Evolutionary conservation across 164 flowering plant species (phyloP).

Genomic region (Aristolochia californica): DNA sequence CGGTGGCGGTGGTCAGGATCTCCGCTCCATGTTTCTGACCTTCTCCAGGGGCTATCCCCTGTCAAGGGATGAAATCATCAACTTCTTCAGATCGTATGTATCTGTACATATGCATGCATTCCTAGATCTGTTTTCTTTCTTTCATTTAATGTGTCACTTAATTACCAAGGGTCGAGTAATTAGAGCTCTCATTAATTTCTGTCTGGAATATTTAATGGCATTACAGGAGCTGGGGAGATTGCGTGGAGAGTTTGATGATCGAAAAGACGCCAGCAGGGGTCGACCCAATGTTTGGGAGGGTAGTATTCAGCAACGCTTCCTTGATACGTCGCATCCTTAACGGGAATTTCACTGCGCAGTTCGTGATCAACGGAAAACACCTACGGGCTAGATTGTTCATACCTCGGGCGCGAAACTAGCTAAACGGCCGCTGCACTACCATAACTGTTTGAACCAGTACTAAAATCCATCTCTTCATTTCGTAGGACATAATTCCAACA

Average conservation of each 20-base stretch:
- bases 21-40: constrained; percentile 9
- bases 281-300: constrained; percentile 7
- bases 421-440: no score
- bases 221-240: constrained; percentile 7
- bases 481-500: no score
- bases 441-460: no score
- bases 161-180: no score
- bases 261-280: constrained; percentile 1
- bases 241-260: not conserved
- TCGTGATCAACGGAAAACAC: constrained; percentile 6
- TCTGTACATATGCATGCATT: not conserved
- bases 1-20: not conserved
- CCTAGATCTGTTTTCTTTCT: not conserved
- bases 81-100: constrained; percentile 5
- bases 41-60: constrained; percentile 9
- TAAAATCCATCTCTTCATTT: no score
- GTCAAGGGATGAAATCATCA: not conserved
- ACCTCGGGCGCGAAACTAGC: not conserved
- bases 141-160: no score
- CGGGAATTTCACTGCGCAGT: constrained; percentile 2
- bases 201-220: not conserved
- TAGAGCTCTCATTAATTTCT: not conserved
- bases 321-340: not conserved
- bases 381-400: constrained; percentile 2
- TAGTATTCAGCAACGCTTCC: constrained; percentile 1